These are phyloP conservation scores for Kitagawia praeruptora DNA, from an alignment of 129 eudicot genomes.

Conservation along the genomic window DNA sequence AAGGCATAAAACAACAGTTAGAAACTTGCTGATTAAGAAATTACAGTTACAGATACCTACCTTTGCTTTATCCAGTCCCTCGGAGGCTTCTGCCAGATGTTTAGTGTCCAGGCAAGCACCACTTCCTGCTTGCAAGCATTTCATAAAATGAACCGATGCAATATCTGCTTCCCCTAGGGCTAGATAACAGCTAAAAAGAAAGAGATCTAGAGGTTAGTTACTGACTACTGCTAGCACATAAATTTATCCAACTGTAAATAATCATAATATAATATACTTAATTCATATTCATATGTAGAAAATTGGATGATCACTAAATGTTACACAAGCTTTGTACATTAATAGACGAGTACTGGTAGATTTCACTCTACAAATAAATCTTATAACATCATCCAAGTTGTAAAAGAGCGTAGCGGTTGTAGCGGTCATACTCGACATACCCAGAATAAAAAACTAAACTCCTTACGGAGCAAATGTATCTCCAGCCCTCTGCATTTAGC, in stretches of 20 bases:
- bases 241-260: neutral
- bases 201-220: neutral
- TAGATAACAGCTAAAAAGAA: constrained; percentile 66
- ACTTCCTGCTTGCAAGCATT: constrained; percentile 56
- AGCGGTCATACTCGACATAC: neutral
- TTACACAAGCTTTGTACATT: neutral
- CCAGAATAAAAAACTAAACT: neutral
- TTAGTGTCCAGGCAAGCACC: constrained; percentile 54
- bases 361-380: neutral
- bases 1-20: neutral
- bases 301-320: neutral
- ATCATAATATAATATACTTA: neutral
- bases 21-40: neutral
- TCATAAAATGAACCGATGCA: constrained; percentile 52
- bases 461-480: neutral
- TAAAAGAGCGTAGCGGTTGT: neutral
- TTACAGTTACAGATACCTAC: constrained; percentile 18
- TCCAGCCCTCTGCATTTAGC: neutral
- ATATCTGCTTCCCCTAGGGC: constrained; percentile 80
- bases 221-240: neutral
- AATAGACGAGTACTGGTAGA: neutral
- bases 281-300: neutral
- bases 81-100: constrained; percentile 66
- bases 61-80: constrained; percentile 81
- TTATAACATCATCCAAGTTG: neutral